A percentile compares a stretch with the other conserved stretches of the same genome.
Conservation (phyloP, 805 yeast species). For the Zygosaccharomyces siamensis region DNA sequence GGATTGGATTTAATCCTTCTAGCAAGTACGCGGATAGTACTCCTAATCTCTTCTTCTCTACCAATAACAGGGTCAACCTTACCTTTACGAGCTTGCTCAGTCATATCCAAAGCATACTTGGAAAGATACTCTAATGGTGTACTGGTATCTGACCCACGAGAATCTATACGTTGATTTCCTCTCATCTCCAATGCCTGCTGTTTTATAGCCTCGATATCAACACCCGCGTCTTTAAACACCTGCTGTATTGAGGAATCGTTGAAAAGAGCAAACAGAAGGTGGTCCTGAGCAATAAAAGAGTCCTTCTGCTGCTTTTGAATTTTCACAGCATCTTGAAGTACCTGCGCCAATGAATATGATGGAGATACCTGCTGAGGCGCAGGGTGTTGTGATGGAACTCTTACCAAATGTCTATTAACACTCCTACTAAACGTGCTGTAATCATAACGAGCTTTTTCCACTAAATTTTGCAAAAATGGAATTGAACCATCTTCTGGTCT, state of each 20-base stretch:
- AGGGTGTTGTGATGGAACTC: slow-evolving; percentile 84
- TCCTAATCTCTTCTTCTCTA: slow-evolving; percentile 95
- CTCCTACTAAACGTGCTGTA: slow-evolving; percentile 74
- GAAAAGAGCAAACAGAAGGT: slow-evolving; percentile 74
- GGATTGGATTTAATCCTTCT: slow-evolving; percentile 97
- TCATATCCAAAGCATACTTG: slow-evolving; percentile 90
- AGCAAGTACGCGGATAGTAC: slow-evolving; percentile 92
- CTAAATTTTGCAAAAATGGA: slow-evolving; percentile 70
- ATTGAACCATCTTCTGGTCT: slow-evolving; percentile 49
- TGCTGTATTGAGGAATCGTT: slow-evolving; percentile 70
- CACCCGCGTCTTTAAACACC: slow-evolving; percentile 64
- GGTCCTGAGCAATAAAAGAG: slow-evolving; percentile 90
- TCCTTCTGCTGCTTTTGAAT: slow-evolving; percentile 87
- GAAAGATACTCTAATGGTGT: slow-evolving; percentile 74
- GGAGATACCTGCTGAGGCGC: slow-evolving; percentile 80
- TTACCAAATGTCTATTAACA: slow-evolving; percentile 75
- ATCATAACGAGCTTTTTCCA: slow-evolving; percentile 84
- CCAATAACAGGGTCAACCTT: slow-evolving; percentile 98
- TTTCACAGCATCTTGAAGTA: slow-evolving; percentile 68
- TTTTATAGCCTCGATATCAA: slow-evolving; percentile 67
- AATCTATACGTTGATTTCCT: slow-evolving; percentile 88
- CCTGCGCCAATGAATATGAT: slow-evolving; percentile 68
- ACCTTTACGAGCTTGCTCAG: slow-evolving; percentile 90
- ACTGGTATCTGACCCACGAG: slow-evolving; percentile 89
- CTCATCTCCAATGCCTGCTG: slow-evolving; percentile 75